Evolutionary conservation across 176 grass and related monocot genomes (phyloP), one percentile per base, ranked within the genome.

Genomic region (Avena eriantha): DNA sequence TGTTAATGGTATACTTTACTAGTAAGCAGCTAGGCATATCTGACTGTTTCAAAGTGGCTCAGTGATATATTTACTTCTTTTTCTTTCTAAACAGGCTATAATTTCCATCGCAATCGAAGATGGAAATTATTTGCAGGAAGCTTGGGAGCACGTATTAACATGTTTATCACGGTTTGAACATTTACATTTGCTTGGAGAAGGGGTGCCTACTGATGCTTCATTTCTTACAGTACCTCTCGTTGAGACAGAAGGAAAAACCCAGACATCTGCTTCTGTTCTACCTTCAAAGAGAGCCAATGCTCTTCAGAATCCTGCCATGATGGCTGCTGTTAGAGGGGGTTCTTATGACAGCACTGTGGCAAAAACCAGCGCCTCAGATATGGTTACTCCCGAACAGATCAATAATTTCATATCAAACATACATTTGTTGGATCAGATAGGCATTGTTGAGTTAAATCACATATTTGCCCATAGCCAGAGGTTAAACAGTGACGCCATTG

Each of bases 91-190:
- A 89, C 90, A 98, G 97, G 97, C 97, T 91, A 98, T 98, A 77
- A 93, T 98, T 91, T 94, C 94, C n/a, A 96, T 94, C 6, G 97
- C 94, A 76, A 94, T 98, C 24, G 92, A 94, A 93, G 97, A 98
- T 87, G 97, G 90, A 21, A 85, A 98, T 86, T 96, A 94, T 77
- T 88, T 98, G 69, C 97, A 96, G 73, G 97, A 98, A 82, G 89
- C 94, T 54, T 98, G 97, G 97, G 97, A 98, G 59, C 97, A 98
- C 67, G 89, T 98, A 79, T 82, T 98, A 78, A 96, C 92, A 68
- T 98, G 97, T 86, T 91, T 98, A 79, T 98, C 97, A 50, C 84
- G 97, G 80, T 98, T 98, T 73, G 97, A 98, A 77, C 94, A 98
- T 84, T 91, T 98, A 72, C 97, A 98, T 82, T 81, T 98, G 50